Percentiles rank a stretch among this genome's conserved stretches.
Evolutionary conservation across 768 basidiomycete species (phyloP).

Genomic region (Mycena crocata): DNA sequence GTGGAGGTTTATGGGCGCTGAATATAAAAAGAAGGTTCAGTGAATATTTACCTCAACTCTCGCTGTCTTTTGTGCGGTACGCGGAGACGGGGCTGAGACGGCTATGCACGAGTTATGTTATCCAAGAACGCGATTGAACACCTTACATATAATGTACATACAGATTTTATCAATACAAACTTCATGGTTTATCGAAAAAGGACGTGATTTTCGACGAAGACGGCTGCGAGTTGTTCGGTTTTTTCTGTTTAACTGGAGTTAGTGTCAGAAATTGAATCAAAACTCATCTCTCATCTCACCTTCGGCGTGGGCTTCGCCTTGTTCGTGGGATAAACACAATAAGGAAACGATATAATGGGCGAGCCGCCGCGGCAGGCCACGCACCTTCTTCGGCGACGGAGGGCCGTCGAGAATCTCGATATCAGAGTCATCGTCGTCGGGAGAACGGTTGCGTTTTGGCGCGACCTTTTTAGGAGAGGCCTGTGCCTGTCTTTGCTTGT

Average conservation of each 20-base stretch:
- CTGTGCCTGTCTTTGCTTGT: conserved; percentile 62
- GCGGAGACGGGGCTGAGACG: too few species aligned
- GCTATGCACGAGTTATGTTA: too few species aligned
- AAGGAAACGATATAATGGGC: not conserved
- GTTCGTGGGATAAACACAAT: not conserved
- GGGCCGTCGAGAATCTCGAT: conserved; percentile 17
- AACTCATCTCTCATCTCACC: not conserved
- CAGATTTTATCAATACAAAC: not conserved
- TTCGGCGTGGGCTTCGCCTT: conserved; percentile 14
- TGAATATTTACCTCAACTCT: too few species aligned
- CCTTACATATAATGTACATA: not conserved
- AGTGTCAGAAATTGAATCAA: not conserved
- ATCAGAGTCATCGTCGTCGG: not conserved
- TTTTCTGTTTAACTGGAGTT: not conserved
- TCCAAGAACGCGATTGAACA: not conserved
- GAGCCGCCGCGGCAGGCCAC: conserved; percentile 2
- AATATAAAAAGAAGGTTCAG: too few species aligned
- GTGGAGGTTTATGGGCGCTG: conserved; percentile 7
- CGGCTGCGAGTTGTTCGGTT: not conserved
- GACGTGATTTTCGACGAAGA: conserved; percentile 15
- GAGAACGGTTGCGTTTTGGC: conserved; percentile 18
- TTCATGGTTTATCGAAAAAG: conserved; percentile 8
- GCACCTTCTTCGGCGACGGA: conserved; percentile 26
- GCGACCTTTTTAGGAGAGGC: conserved; percentile 11
- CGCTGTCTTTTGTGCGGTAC: too few species aligned